Conservation (phyloP, 306 rosid species). For the Sesbania bispinosa region DNA sequence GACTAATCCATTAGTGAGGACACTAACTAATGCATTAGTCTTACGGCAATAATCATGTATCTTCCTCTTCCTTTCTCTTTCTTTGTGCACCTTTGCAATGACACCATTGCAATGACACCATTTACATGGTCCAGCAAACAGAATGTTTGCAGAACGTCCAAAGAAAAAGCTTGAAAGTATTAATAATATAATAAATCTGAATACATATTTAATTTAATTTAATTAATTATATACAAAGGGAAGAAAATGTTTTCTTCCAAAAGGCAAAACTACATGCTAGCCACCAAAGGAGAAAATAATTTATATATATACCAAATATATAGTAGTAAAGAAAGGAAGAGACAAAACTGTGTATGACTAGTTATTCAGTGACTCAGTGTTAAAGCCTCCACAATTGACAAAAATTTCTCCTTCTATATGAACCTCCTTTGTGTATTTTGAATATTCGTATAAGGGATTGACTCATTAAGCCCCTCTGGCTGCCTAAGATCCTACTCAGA, state of each 20-base stretch:
- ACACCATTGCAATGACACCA: too few relatives aligned
- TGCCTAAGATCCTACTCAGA: not conserved
- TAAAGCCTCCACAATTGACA: not conserved
- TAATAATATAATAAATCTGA: not conserved
- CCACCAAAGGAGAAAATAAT: not conserved
- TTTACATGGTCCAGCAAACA: not conserved
- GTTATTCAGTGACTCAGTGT: not conserved
- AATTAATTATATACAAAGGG: not conserved
- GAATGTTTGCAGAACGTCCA: not conserved
- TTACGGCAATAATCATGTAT: not conserved
- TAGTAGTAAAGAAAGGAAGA: too few relatives aligned
- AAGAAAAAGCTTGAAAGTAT: not conserved
- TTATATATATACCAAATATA: not conserved
- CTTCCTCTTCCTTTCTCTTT: not conserved
- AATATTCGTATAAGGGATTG: not conserved
- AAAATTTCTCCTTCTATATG: not conserved
- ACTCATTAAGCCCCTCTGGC: conserved; percentile 1
- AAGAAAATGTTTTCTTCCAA: not conserved
- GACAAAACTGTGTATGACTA: conserved; percentile 6
- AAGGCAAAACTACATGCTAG: not conserved
- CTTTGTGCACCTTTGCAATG: not conserved
- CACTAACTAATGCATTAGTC: not conserved
- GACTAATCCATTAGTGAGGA: too few relatives aligned
- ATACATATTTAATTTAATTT: not conserved
- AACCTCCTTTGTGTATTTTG: conserved; percentile 5